Base-by-base conservation (phyloP, 208 protist genomes). In the Wallacemonas sp. region DNA sequence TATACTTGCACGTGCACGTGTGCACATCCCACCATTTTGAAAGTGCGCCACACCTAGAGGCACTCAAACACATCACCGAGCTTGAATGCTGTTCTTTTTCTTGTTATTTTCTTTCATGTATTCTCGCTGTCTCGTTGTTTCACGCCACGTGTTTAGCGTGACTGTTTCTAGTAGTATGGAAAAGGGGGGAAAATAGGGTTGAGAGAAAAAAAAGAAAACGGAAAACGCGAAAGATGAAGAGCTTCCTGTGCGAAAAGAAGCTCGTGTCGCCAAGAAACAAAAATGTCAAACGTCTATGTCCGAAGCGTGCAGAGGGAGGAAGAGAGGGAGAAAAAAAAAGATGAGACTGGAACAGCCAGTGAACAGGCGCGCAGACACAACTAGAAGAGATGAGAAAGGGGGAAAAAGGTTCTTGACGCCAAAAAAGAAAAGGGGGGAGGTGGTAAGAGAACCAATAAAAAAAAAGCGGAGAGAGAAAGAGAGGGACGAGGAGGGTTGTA, bases 151-250 rank as follows among this genome's bases (percentile, higher is more conserved):
- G n/a, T n/a, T n/a, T n/a, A n/a, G n/a, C n/a, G n/a, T n/a, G n/a
- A n/a, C n/a, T n/a, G n/a, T n/a, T n/a, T n/a, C n/a, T n/a, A n/a
- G n/a, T n/a, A n/a, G n/a, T n/a, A n/a, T n/a, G n/a, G n/a, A n/a
- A n/a, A n/a, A n/a, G n/a, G n/a, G n/a, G n/a, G n/a, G n/a, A n/a
- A n/a, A n/a, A n/a, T n/a, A n/a, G n/a, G n/a, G n/a, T n/a, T n/a
- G n/a, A n/a, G n/a, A n/a, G n/a, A n/a, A n/a, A 29, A 67, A 41
- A 39, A 56, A 32, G 17, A 65, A 46, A 70, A 61, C 38, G 33
- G 65, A 54, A 47, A 62, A 67, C 2, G 32, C 21, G 19, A 19
- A 23, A 49, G 19, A 49, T 12, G 19, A 49, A 23, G 9, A 49
- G 9, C 6, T 6, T 23, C 9, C 44, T 26, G 4, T 49, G 9